These are phyloP conservation scores for Capsicum chinense DNA, from an alignment of 257 asterid genomes.

Conservation along the genomic window DNA sequence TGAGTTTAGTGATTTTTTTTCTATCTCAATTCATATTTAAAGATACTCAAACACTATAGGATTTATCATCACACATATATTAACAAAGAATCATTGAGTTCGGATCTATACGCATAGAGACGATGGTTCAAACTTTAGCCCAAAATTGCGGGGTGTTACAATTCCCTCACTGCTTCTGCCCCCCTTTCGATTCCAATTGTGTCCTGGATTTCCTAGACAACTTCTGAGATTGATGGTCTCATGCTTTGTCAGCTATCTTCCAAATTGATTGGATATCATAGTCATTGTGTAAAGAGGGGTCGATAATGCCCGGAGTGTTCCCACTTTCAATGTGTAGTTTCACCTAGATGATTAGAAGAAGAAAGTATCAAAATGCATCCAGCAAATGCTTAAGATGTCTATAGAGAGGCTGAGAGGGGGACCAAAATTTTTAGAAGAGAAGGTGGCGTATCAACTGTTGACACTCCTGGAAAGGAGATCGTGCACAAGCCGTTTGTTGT, in stretches of 20 bases:
- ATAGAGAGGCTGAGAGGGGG: not conserved
- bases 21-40: too few relatives aligned
- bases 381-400: not conserved
- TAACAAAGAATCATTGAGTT: too few relatives aligned
- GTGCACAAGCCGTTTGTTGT: not conserved
- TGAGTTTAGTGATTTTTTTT: too few relatives aligned
- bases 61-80: too few relatives aligned
- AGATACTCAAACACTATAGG: too few relatives aligned
- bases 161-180: conserved; percentile 61
- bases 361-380: not conserved
- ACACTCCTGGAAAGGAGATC: not conserved
- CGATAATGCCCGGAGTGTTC: conserved; percentile 91
- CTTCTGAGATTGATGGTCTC: conserved; percentile 96
- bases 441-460: not conserved
- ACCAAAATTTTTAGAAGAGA: not conserved
- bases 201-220: conserved; percentile 88
- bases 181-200: conserved; percentile 71
- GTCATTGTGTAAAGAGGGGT: conserved; percentile 61
- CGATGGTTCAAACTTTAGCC: too few relatives aligned
- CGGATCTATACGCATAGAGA: too few relatives aligned
- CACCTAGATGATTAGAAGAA: conserved; percentile 52
- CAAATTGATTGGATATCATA: conserved; percentile 97
- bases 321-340: conserved; percentile 93
- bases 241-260: conserved; percentile 97
- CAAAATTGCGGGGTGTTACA: too few relatives aligned